Percentiles rank a stretch among this genome's conserved stretches.
Conservation (phyloP, 148 eudicot species). For the Rhododendron henanense region DNA sequence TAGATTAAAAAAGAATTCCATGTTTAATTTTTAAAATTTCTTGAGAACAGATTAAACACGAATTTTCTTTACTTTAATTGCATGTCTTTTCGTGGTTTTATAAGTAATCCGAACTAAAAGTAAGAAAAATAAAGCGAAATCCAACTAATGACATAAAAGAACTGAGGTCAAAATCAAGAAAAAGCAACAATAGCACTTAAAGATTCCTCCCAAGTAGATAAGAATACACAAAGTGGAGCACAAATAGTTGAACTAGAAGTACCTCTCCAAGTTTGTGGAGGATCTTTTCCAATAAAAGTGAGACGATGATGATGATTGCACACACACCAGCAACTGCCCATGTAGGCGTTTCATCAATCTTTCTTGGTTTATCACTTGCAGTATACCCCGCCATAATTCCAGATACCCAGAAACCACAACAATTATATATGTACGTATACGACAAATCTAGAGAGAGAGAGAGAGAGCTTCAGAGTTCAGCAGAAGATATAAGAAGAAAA, state of each 20-base stretch:
- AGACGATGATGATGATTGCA: slow-evolving; percentile 59
- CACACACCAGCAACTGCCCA: slow-evolving; percentile 90
- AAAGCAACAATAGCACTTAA: neutral
- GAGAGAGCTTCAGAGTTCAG: neutral
- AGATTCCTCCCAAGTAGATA: neutral
- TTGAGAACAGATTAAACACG: neutral
- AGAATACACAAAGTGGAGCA: neutral
- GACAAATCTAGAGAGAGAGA: neutral
- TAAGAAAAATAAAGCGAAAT: neutral
- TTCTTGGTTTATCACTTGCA: slow-evolving; percentile 19
- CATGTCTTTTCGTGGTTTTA: neutral
- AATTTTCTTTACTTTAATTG: too few relatives aligned
- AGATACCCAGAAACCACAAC: neutral
- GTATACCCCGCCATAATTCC: slow-evolving; percentile 15
- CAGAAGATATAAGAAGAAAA: neutral
- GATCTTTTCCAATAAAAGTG: slow-evolving; percentile 54
- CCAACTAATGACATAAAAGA: neutral
- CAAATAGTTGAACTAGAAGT: neutral
- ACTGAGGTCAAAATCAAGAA: neutral
- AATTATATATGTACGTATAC: neutral
- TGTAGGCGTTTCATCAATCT: slow-evolving; percentile 71
- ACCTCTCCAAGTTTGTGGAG: slow-evolving; percentile 42
- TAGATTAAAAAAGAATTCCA: too few relatives aligned
- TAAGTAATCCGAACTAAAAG: neutral
- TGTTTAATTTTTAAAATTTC: neutral